phyloP scores from a whole-genome alignment of 352 stramenopile species.

The Saprolegnia parasitica region DNA sequence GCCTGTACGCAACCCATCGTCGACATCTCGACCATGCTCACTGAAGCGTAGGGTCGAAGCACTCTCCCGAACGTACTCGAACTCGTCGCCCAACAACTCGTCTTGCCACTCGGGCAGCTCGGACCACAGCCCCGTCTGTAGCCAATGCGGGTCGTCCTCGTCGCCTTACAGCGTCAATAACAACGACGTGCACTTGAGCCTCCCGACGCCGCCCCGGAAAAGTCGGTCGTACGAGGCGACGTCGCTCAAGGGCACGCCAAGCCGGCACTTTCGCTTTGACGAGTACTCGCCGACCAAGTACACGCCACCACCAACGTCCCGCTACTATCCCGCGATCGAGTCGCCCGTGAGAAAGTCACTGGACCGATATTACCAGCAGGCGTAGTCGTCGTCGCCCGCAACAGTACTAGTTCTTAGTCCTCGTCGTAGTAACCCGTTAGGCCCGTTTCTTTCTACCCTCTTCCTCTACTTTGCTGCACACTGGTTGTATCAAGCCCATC shows the following conservation, averaged over 20 bases:
- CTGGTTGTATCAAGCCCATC: neutral
- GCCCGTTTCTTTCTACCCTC: neutral
- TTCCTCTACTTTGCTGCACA: too few species aligned
- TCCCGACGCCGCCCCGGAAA: constrained; percentile 31
- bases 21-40: neutral
- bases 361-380: too few species aligned
- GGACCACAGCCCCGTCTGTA: constrained; percentile 20
- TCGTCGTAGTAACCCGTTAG: neutral
- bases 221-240: neutral
- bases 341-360: neutral
- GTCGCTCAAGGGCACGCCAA: neutral
- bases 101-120: constrained; percentile 19
- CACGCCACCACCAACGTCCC: neutral
- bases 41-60: constrained; percentile 50
- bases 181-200: constrained; percentile 27
- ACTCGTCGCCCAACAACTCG: constrained; percentile 64
- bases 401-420: too few species aligned
- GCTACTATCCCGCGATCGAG: neutral
- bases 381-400: too few species aligned
- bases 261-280: constrained; percentile 23
- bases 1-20: constrained; percentile 51
- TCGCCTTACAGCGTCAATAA: constrained; percentile 31
- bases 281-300: constrained; percentile 17
- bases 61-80: constrained; percentile 69
- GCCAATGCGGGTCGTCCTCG: neutral